Evolutionary conservation across 164 flowering plant species (phyloP).

Genomic region (Hamamelis virginiana): DNA sequence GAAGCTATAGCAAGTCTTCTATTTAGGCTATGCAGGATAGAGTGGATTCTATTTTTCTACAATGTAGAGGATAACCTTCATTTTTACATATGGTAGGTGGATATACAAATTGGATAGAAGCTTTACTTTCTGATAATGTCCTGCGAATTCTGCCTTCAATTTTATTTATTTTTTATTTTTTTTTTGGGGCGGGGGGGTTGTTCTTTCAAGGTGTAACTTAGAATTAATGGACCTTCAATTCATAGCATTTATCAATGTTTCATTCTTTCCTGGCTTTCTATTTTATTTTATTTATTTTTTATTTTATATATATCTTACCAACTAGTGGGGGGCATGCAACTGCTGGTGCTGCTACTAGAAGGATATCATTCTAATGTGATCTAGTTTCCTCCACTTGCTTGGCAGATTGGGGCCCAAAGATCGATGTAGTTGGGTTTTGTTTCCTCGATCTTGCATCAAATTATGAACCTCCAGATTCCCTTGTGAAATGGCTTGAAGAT

Average conservation of each 20-base stretch:
- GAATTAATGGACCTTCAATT: background rate
- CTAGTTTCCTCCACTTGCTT: constrained; percentile 3
- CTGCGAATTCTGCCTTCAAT: background rate
- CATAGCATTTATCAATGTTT: background rate
- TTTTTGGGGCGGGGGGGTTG: background rate
- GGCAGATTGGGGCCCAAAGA: constrained; percentile 63
- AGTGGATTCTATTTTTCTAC: too few species aligned
- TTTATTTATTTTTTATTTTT: too few species aligned
- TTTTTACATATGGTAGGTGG: background rate
- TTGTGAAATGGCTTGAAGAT: constrained; percentile 47
- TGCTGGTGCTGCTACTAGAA: background rate
- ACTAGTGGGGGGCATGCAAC: background rate
- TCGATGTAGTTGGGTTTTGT: constrained; percentile 68
- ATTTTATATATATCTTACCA: background rate
- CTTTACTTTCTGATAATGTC: background rate
- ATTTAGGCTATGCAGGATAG: too few species aligned
- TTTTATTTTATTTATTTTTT: background rate
- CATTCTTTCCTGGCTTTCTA: background rate
- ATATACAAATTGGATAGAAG: background rate
- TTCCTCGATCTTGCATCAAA: constrained; percentile 65
- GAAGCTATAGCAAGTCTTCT: too few species aligned
- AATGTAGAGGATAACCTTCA: too few species aligned
- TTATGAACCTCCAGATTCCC: constrained; percentile 56
- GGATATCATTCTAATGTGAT: background rate
- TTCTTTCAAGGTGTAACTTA: background rate